phyloP scores from a whole-genome alignment of 805 yeast genomes.

The Metschnikowia henanensis region DNA sequence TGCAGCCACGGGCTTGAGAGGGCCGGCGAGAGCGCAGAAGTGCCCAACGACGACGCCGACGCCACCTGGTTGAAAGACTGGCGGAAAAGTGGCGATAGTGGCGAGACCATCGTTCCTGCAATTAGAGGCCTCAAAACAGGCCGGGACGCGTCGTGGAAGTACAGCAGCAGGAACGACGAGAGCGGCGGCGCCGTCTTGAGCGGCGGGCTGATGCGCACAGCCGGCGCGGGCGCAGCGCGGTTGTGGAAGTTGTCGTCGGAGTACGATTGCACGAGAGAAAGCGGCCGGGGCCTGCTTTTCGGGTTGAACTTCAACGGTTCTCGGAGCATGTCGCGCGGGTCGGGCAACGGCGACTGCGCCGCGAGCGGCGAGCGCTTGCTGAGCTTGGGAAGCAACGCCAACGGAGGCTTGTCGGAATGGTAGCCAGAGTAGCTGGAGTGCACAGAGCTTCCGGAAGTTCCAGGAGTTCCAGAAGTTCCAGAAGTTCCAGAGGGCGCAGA shows the following conservation, averaged over 20 bases:
- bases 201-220: conserved; percentile 12
- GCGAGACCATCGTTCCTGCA: conserved; percentile 30
- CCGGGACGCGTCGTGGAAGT: conserved; percentile 19
- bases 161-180: conserved; percentile 14
- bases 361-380: background rate
- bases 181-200: conserved; percentile 28
- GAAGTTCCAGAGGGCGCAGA: too few species aligned
- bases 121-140: conserved; percentile 7
- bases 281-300: conserved; percentile 40
- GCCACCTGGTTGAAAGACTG: conserved; percentile 30
- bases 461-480: too few species aligned
- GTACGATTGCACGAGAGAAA: conserved; percentile 35
- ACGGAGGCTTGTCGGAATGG: too few species aligned
- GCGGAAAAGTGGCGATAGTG: conserved; percentile 42
- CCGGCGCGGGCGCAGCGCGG: conserved; percentile 5
- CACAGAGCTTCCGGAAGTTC: background rate
- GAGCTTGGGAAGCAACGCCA: too few species aligned
- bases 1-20: conserved; percentile 7
- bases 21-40: background rate
- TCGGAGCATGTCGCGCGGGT: conserved; percentile 9
- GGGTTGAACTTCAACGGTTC: conserved; percentile 32
- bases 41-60: conserved; percentile 1
- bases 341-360: too few species aligned
- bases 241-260: conserved; percentile 17
- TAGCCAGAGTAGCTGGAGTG: too few species aligned